Percentiles rank a stretch among this genome's conserved stretches.
phyloP scores from a whole-genome alignment of 257 asterid genomes.

The Petrea volubilis region DNA sequence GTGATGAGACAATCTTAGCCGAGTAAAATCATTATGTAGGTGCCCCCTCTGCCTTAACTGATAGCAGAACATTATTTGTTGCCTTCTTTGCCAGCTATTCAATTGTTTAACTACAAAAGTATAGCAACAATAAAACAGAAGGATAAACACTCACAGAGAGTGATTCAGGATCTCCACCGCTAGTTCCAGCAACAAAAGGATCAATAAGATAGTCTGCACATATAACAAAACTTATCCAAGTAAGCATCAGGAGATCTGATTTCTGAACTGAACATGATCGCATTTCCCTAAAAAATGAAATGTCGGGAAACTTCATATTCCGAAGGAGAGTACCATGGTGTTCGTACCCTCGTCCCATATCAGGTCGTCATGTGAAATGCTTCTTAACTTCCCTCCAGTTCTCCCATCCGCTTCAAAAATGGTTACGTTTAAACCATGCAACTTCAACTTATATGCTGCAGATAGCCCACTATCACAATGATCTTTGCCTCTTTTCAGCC shows the following conservation, averaged over 20 bases:
- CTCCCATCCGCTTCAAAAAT: slow-evolving; percentile 80
- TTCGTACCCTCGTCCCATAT: slow-evolving; percentile 98
- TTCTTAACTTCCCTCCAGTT: slow-evolving; percentile 85
- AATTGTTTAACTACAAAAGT: slow-evolving; percentile 1
- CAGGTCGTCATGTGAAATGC: slow-evolving; percentile 64
- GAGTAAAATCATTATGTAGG: not conserved
- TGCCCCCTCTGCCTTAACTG: slow-evolving; percentile 1
- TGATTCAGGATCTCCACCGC: slow-evolving; percentile 87
- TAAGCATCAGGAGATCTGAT: not conserved
- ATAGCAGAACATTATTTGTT: not conserved
- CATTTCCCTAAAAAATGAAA: slow-evolving; percentile 20
- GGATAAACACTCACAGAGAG: slow-evolving; percentile 72
- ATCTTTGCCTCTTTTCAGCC: too few relatives aligned
- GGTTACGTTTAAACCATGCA: slow-evolving; percentile 76
- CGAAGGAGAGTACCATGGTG: slow-evolving; percentile 63
- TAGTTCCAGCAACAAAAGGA: slow-evolving; percentile 95
- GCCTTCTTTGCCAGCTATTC: slow-evolving; percentile 3
- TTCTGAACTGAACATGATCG: slow-evolving; percentile 3
- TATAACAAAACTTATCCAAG: slow-evolving; percentile 15
- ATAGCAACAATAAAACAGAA: slow-evolving; percentile 13
- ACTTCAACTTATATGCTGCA: slow-evolving; percentile 88
- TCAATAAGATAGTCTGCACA: slow-evolving; percentile 84
- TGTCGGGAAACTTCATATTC: slow-evolving; percentile 7
- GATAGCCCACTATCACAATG: slow-evolving; percentile 84
- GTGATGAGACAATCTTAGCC: not conserved